Evolutionary conservation across 1,284 basidiomycete species (phyloP).

Genomic region (Coniophora puteana): DNA sequence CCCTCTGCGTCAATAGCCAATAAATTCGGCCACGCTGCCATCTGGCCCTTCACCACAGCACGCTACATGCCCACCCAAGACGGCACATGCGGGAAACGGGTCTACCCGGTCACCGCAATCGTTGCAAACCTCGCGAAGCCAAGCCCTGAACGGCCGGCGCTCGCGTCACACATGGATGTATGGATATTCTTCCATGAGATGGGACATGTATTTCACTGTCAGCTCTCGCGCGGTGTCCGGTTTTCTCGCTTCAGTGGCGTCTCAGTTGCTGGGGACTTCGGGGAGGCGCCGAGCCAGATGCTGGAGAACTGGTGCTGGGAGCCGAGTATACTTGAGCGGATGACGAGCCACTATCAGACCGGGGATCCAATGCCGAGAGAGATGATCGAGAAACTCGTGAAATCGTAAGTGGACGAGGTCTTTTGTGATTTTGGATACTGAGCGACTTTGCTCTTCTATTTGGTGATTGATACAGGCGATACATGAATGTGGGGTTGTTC

Average conservation of each 20-base stretch:
- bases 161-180: constrained; percentile 80
- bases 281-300: constrained; percentile 88
- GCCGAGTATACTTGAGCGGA: constrained; percentile 64
- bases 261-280: constrained; percentile 77
- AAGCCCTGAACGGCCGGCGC: constrained; percentile 73
- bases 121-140: constrained; percentile 86
- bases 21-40: constrained; percentile 85
- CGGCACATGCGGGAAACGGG: constrained; percentile 52
- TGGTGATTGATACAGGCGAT: too few species aligned
- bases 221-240: constrained; percentile 70
- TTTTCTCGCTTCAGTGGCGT: constrained; percentile 81
- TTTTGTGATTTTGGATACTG: background rate
- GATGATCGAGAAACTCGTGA: constrained; percentile 75
- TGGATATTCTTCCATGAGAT: constrained; percentile 82
- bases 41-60: constrained; percentile 74
- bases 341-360: constrained; percentile 71
- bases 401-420: constrained; percentile 44
- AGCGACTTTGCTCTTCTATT: background rate
- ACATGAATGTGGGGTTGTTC: constrained; percentile 76
- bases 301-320: constrained; percentile 89
- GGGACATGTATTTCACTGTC: constrained; percentile 85
- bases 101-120: constrained; percentile 77
- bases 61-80: constrained; percentile 38
- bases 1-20: constrained; percentile 39
- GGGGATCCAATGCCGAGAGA: constrained; percentile 68